phyloP scores from a whole-genome alignment of 1,284 basidiomycete genomes.

The Pyrrhoderma noxium region DNA sequence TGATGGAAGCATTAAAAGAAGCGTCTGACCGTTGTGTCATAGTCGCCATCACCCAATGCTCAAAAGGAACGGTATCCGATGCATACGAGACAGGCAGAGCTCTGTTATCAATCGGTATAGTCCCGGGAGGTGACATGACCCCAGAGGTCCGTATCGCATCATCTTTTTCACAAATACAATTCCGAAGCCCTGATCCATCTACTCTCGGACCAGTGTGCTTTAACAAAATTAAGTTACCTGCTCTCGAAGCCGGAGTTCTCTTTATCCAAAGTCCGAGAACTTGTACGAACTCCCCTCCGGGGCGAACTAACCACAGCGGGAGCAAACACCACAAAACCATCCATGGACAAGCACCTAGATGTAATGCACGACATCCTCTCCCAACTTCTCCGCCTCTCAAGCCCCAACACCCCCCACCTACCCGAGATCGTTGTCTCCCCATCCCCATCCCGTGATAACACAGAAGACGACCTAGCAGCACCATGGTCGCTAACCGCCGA shows the following conservation, averaged over 20 bases:
- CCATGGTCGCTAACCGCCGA: conserved; percentile 73
- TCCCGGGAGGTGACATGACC: conserved; percentile 87
- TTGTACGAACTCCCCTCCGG: conserved; percentile 76
- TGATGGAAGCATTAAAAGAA: conserved; percentile 64
- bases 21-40: conserved; percentile 81
- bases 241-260: conserved; percentile 79
- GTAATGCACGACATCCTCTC: conserved; percentile 57
- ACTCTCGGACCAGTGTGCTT: conserved; percentile 54
- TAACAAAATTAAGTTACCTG: conserved; percentile 84
- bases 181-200: neutral
- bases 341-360: conserved; percentile 46
- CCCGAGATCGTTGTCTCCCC: conserved; percentile 40
- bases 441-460: conserved; percentile 26
- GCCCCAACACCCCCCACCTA: conserved; percentile 23
- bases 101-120: conserved; percentile 65
- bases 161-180: conserved; percentile 1
- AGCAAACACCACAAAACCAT: conserved; percentile 30
- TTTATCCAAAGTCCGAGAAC: conserved; percentile 57
- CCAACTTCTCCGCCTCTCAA: conserved; percentile 61
- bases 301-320: conserved; percentile 72
- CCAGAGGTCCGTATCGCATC: conserved; percentile 64
- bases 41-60: conserved; percentile 87
- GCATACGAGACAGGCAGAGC: conserved; percentile 79
- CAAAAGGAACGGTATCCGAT: conserved; percentile 74
- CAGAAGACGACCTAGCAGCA: conserved; percentile 47